Evolutionary conservation across 306 rosid species (phyloP).

Genomic region (Ormosia emarginata): DNA sequence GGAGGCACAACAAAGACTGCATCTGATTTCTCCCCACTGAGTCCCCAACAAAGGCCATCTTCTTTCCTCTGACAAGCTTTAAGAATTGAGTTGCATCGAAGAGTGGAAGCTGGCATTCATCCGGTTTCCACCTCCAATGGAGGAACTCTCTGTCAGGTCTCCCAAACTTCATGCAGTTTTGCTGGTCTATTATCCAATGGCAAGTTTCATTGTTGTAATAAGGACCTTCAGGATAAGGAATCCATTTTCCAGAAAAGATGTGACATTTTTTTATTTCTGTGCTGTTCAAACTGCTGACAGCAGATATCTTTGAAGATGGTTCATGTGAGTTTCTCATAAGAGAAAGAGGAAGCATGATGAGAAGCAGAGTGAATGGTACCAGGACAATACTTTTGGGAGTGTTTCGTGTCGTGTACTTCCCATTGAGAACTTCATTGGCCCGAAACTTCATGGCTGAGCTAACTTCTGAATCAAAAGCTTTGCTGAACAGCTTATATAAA

Average conservation of each 20-base stretch:
- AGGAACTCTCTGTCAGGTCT: slow-evolving; percentile 63
- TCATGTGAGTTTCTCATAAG: slow-evolving; percentile 35
- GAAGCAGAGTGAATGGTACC: slow-evolving; percentile 33
- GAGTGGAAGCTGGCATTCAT: slow-evolving; percentile 71
- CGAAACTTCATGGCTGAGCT: slow-evolving; percentile 47
- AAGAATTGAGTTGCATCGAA: slow-evolving; percentile 74
- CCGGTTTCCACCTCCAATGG: slow-evolving; percentile 87
- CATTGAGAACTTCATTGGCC: slow-evolving; percentile 33
- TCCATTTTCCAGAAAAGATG: slow-evolving; percentile 70
- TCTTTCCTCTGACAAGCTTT: slow-evolving; percentile 63
- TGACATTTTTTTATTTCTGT: slow-evolving; percentile 38
- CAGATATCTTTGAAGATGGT: slow-evolving; percentile 26
- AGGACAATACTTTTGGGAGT: slow-evolving; percentile 22
- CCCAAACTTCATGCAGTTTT: slow-evolving; percentile 81
- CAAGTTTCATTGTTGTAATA: slow-evolving; percentile 69
- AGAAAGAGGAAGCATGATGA: slow-evolving; percentile 43
- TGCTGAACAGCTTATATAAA: slow-evolving; percentile 18
- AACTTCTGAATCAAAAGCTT: slow-evolving; percentile 20
- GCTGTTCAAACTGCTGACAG: neutral
- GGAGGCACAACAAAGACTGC: slow-evolving; percentile 80
- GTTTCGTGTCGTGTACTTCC: slow-evolving; percentile 34
- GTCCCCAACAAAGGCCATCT: slow-evolving; percentile 84
- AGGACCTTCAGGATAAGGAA: slow-evolving; percentile 48
- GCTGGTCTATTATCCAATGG: slow-evolving; percentile 54
- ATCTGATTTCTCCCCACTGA: slow-evolving; percentile 84